phyloP scores from a whole-genome alignment of 2,329 filamentous ascomycete species.

The Hypoxylon sp. region DNA sequence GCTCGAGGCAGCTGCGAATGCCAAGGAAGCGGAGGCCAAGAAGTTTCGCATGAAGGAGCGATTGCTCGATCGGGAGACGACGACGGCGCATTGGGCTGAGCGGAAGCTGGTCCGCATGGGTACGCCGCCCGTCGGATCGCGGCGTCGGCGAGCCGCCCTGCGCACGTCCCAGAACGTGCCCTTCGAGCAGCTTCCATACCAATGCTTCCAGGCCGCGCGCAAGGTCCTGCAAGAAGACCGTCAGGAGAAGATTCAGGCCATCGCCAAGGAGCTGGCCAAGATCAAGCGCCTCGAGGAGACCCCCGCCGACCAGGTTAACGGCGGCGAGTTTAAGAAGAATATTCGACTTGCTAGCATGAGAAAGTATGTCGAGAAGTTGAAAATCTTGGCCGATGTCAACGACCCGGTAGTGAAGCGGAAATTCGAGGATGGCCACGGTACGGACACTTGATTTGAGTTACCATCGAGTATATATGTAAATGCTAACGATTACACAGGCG shows the following conservation, averaged over 20 bases:
- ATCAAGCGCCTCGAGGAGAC: conserved; percentile 72
- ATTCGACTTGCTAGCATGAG: conserved; percentile 73
- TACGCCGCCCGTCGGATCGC: conserved; percentile 79
- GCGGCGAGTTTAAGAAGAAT: conserved; percentile 71
- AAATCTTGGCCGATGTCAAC: conserved; percentile 93
- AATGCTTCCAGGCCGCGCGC: conserved; percentile 96
- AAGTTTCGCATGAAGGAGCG: conserved; percentile 47
- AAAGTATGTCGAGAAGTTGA: conserved; percentile 76
- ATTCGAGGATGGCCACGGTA: conserved; percentile 92
- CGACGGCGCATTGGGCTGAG: conserved; percentile 70
- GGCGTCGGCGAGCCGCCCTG: conserved; percentile 79
- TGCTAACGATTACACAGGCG: conserved; percentile 62
- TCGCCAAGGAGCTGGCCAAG: conserved; percentile 71
- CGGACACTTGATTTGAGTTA: conserved; percentile 42
- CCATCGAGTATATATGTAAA: conserved; percentile 7
- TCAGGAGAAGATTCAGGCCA: conserved; percentile 78
- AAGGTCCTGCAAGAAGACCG: conserved; percentile 83
- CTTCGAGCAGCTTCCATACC: conserved; percentile 94
- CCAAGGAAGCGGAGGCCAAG: conserved; percentile 29
- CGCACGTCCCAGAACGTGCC: conserved; percentile 72
- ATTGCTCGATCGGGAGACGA: conserved; percentile 72
- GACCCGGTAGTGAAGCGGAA: conserved; percentile 91
- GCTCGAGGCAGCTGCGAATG: conserved; percentile 33
- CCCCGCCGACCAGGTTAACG: conserved; percentile 63
- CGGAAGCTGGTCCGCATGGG: conserved; percentile 72